Conservation (phyloP, 768 basidiomycete species). For the Auricularia sp. region DNA sequence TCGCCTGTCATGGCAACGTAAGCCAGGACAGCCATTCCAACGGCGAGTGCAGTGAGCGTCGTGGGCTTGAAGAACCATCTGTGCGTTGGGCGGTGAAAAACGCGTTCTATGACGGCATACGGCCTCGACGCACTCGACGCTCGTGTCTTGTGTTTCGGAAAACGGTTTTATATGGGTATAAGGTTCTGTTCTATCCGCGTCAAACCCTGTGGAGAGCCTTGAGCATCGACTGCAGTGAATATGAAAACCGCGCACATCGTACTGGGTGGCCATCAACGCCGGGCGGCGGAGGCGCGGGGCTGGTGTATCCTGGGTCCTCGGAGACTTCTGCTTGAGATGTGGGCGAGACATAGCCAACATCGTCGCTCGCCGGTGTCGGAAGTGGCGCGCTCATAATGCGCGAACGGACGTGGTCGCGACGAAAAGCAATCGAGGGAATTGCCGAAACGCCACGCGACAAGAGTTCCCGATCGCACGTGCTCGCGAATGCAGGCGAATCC, state of each 20-base stretch:
- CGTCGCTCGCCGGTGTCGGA: background rate
- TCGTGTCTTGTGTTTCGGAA: slow-evolving; percentile 74
- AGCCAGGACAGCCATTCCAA: slow-evolving; percentile 56
- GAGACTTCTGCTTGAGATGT: background rate
- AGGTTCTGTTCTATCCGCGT: slow-evolving; percentile 77
- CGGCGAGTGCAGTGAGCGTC: slow-evolving; percentile 62
- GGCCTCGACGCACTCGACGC: slow-evolving; percentile 52
- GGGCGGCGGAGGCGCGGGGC: background rate
- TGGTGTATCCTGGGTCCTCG: background rate
- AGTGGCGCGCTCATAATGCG: background rate
- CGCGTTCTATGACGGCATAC: background rate
- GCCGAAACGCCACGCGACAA: background rate
- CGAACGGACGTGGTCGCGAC: background rate
- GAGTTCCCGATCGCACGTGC: background rate
- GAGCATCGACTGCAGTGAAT: slow-evolving; percentile 6
- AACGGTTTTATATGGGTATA: slow-evolving; percentile 79
- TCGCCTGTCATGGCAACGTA: slow-evolving; percentile 79
- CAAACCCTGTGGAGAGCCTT: slow-evolving; percentile 3
- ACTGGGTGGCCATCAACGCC: slow-evolving; percentile 29
- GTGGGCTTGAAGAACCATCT: slow-evolving; percentile 85
- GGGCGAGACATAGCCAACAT: background rate
- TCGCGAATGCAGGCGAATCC: background rate
- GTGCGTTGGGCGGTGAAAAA: slow-evolving; percentile 4
- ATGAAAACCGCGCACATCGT: slow-evolving; percentile 41
- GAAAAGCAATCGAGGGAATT: background rate